These are phyloP conservation scores for Saturnispora gosingensis DNA, from an alignment of 805 yeast genomes.

Conservation along the genomic window DNA sequence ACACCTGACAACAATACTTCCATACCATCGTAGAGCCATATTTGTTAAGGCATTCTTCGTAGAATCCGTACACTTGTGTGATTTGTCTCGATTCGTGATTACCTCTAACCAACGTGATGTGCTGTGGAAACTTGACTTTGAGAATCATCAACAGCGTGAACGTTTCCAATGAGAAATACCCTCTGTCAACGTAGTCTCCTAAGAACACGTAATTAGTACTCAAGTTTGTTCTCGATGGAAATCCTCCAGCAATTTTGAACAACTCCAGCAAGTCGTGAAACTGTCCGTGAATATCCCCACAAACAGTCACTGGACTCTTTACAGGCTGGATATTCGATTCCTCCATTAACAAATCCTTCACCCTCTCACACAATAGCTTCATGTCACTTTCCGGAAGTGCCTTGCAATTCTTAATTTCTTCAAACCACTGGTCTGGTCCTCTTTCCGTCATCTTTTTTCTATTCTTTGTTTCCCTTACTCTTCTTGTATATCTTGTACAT, in stretches of 20 bases:
- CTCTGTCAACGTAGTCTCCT: conserved; percentile 97
- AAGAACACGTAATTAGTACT: conserved; percentile 63
- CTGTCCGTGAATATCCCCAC: conserved; percentile 98
- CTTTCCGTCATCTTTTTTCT: conserved; percentile 33
- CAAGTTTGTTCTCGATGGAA: conserved; percentile 55
- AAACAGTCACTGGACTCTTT: conserved; percentile 85
- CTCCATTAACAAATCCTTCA: conserved; percentile 91
- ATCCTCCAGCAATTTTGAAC: conserved; percentile 86
- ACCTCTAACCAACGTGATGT: conserved; percentile 88
- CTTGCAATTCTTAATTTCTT: conserved; percentile 83
- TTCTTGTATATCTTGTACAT: neutral
- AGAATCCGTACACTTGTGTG: conserved; percentile 97
- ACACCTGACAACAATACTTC: conserved; percentile 95
- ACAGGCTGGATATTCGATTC: conserved; percentile 94
- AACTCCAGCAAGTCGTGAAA: conserved; percentile 89
- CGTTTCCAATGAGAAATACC: conserved; percentile 91
- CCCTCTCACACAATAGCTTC: conserved; percentile 94
- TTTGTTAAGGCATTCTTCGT: conserved; percentile 88
- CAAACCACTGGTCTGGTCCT: conserved; percentile 96
- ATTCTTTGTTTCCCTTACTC: neutral
- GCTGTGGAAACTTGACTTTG: conserved; percentile 63
- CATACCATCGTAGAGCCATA: conserved; percentile 93
- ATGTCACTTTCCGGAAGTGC: conserved; percentile 85
- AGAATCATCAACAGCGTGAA: conserved; percentile 89
- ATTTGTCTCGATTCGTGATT: conserved; percentile 96